Evolutionary conservation across 257 asterid species (phyloP), one percentile per base, ranked within the genome.

Genomic region (Penstemon barbatus): DNA sequence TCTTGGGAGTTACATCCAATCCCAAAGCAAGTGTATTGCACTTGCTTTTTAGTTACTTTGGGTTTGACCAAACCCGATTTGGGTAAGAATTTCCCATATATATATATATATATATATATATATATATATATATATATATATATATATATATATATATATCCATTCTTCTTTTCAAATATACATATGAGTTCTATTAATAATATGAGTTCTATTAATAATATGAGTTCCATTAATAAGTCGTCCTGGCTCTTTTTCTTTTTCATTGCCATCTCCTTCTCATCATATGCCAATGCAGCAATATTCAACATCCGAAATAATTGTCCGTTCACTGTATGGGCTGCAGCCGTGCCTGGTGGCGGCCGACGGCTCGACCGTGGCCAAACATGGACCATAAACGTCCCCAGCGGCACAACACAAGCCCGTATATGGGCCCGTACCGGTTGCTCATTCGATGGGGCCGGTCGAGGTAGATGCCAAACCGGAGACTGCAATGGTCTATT

Each of bases 331-430:
- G 75, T 85, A 1, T 85, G 86, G 84, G 79, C 86, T 0, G 86
- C 83, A 0, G 77, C 83, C 7, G 65, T 55, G 0, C 90, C 87
- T 0, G 81, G 83, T 4, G 87, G 90, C 0, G 90, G 89, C 55
- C 41, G 45, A 12, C 83, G 13, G 6, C 88, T 80, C 48, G 45
- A 76, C 60, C 4, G 2, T 0, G 85, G 79, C 65, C 79, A 79
- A 63, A 57, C 68, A 0, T 83, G 87, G 89, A 71, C 54, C 33
- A n/a, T 83, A 42, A 19, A 75, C n/a, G 74, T 81, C 1, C 63
- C 77, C 0, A 72, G 71, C 0, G 82, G 84, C 62, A 81, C 83
- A 0, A 3, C 2, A 0, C 39, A 2, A 0, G 87, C 77, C 38
- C 57, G 76, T 5, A 52, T 83, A 5, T 85, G 87, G 87, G 75